Conservation (phyloP, 192 early-diverging fungal species). For the Coemansia sp. region DNA sequence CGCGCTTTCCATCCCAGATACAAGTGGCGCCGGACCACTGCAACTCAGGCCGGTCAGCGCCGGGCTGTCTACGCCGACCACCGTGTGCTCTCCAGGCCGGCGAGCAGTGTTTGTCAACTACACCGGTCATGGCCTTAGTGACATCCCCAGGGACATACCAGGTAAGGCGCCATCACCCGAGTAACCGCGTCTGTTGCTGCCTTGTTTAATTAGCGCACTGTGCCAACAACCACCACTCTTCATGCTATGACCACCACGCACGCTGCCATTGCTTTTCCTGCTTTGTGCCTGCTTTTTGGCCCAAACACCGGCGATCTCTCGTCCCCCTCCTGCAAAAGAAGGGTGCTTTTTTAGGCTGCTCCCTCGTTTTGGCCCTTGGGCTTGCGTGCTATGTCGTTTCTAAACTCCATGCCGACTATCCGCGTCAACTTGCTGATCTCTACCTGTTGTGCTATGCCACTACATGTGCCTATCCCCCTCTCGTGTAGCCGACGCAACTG, state of each 20-base stretch:
- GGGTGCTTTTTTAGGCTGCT: not conserved
- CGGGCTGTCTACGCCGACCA: conserved; percentile 2
- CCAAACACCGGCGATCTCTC: conserved; percentile 2
- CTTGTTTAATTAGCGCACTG: not conserved
- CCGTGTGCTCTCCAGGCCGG: not conserved
- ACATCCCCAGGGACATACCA: conserved; percentile 21
- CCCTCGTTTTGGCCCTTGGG: not conserved
- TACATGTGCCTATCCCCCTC: not conserved
- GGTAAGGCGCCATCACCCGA: conserved; percentile 20
- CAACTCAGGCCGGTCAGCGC: not conserved
- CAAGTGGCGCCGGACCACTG: not conserved
- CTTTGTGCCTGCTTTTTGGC: not conserved
- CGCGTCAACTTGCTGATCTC: not conserved
- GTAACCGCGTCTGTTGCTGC: not conserved
- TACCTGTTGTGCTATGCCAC: not conserved
- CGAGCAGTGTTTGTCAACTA: conserved; percentile 15
- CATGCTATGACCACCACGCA: conserved; percentile 5
- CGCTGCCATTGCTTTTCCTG: not conserved
- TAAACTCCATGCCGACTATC: not conserved
- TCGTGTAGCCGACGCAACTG: conserved; percentile 20
- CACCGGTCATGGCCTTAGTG: conserved; percentile 18
- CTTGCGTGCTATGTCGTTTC: conserved; percentile 1
- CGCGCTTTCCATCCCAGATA: conserved; percentile 3
- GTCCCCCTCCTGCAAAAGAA: not conserved
- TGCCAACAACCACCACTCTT: not conserved